Evolutionary conservation across 306 rosid species (phyloP), one percentile per base, ranked within the genome.

Genomic region (Astragalus membranaceus): DNA sequence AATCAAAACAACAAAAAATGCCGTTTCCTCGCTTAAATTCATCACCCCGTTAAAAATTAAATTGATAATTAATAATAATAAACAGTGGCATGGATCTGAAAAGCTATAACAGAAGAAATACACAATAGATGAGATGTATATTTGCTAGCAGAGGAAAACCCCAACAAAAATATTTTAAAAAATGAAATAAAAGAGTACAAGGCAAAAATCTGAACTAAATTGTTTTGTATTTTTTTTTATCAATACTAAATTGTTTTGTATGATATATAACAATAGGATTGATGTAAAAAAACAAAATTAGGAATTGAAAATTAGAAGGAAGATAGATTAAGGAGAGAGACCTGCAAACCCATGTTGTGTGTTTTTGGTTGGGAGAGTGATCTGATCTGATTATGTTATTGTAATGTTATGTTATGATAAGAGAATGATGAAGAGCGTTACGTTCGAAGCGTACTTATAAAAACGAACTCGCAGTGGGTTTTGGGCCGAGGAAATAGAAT

Each of bases 281-380:
- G 57, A 30, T 7, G 50, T n/a, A n/a, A 20, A 37, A 70, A 62
- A 63, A 75, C 10, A 32, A 33, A 8, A 1, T 7, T 42, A 2
- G 4, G 12, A 43, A 44, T 6, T 8, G 67, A 72, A 17, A 71
- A 14, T 1, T 9, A 5, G 71, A 13, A 65, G 33, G 12, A 4
- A 7, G 1, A 32, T 4, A 36, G 62, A 33, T 13, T 17, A 11
- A 32, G 26, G 54, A 30, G 32, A 62, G 15, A 54, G 0, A 81
- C 85, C 85, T 81, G 29, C 77, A 81, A 70, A 77, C 77, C 80
- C 85, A 81, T 75, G 68, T 0, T 67, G 73, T 0, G 3, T 55
- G 68, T 42, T 39, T 39, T 14, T 23, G 9, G 54, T 36, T 36
- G 12, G 4, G 55, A 48, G 36, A 47, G 9, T 14, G 76, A 69